Evolutionary conservation across 345 rosid genomes (phyloP).

Genomic region (Acer yangbiense): DNA sequence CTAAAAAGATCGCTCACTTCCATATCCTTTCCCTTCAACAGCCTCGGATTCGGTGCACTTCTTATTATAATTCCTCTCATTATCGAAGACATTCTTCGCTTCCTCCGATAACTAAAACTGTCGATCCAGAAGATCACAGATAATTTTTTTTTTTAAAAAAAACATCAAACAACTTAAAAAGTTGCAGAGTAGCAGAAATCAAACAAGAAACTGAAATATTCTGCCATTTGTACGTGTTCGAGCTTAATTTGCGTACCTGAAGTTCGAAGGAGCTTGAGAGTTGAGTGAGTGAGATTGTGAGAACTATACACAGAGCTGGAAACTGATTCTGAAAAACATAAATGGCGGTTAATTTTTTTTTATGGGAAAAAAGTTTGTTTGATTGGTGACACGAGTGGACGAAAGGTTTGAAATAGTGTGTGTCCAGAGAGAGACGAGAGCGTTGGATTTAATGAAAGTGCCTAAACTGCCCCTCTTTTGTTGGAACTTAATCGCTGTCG

Average conservation of each 20-base stretch:
- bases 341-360: constrained; percentile 38
- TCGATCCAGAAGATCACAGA: no score
- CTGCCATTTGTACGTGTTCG: no score
- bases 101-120: no score
- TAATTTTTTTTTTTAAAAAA: no score
- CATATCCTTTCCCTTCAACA: constrained; percentile 33
- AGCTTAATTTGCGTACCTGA: constrained; percentile 12
- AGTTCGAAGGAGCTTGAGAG: neutral
- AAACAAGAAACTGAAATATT: no score
- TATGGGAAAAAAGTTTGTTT: neutral
- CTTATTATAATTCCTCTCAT: constrained; percentile 44
- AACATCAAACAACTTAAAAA: no score
- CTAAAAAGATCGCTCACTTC: constrained; percentile 30
- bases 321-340: constrained; percentile 23
- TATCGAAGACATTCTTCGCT: constrained; percentile 30
- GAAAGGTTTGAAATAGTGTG: constrained; percentile 13
- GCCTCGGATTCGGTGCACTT: constrained; percentile 26
- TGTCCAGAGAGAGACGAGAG: neutral
- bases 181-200: no score
- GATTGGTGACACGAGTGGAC: constrained; percentile 48
- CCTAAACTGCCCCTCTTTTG: constrained; percentile 21
- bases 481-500: neutral
- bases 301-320: no score
- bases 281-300: no score
- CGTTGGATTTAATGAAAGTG: neutral